Percentiles rank a stretch among this genome's conserved stretches.
Conservation (phyloP, 192 early-diverging fungal species). For the Entophlyctis luteolus region DNA sequence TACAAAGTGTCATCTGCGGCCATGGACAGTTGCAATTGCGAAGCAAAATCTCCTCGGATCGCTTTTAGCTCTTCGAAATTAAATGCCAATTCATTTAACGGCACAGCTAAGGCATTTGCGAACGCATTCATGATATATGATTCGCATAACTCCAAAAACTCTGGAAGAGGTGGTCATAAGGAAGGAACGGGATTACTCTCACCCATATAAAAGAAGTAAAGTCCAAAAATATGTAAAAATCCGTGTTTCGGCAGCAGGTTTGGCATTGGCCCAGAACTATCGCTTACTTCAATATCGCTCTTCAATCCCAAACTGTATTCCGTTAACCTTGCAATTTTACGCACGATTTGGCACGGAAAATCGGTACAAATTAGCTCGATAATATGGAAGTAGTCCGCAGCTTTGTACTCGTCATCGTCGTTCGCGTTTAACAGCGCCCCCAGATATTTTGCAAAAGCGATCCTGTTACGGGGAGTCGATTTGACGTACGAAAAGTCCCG, state of each 20-base stretch:
- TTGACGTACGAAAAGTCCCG: constrained; percentile 19
- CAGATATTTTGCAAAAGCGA: background rate
- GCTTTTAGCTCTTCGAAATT: background rate
- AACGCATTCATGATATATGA: background rate
- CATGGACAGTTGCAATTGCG: background rate
- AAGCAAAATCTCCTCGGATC: background rate
- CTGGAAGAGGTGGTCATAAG: background rate
- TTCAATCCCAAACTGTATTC: constrained; percentile 5
- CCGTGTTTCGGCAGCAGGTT: constrained; percentile 2
- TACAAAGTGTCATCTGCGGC: background rate
- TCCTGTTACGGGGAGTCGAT: constrained; percentile 7
- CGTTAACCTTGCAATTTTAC: background rate
- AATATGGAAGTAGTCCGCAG: constrained; percentile 12
- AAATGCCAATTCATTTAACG: background rate
- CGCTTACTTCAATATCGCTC: background rate
- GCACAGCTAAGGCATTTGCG: background rate
- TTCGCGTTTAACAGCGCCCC: background rate
- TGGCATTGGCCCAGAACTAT: background rate
- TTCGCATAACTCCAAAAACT: background rate
- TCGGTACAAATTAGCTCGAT: constrained; percentile 4
- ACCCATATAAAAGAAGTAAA: constrained; percentile 20
- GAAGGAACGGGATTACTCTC: background rate
- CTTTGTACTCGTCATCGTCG: background rate
- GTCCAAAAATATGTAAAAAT: background rate
- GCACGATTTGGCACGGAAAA: constrained; percentile 1